These are phyloP conservation scores for Boletellus ananas DNA, from an alignment of 768 basidiomycete genomes.

Conservation along the genomic window DNA sequence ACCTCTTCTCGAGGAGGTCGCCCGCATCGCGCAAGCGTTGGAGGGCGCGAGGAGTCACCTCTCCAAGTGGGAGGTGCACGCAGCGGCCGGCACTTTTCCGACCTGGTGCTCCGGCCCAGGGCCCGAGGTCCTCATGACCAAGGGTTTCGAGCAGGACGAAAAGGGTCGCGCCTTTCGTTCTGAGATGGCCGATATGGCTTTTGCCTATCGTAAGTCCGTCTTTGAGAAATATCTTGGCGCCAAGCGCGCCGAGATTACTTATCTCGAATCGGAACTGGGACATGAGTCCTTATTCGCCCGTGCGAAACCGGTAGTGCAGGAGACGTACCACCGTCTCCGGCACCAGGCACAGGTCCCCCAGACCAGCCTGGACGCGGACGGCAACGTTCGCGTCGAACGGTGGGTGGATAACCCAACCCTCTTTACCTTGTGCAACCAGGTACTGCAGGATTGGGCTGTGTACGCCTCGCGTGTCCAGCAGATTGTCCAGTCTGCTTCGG, in stretches of 20 bases:
- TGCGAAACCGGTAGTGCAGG: neutral
- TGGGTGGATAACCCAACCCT: neutral
- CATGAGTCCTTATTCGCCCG: neutral
- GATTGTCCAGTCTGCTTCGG: neutral
- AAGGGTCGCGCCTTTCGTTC: neutral
- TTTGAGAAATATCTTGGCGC: neutral
- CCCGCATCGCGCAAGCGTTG: no score
- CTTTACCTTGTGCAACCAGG: neutral
- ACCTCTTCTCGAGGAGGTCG: neutral
- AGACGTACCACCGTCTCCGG: neutral
- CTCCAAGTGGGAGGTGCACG: neutral
- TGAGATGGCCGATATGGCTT: neutral
- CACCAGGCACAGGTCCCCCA: neutral
- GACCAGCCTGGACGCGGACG: neutral
- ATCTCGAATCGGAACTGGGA: neutral
- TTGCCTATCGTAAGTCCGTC: fast-evolving
- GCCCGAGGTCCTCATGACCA: neutral
- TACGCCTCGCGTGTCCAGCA: neutral
- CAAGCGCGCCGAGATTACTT: neutral
- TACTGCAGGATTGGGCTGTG: neutral
- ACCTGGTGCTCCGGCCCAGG: neutral
- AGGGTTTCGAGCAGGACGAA: neutral
- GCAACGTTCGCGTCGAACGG: neutral
- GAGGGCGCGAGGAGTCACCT: neutral
- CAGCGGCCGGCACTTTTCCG: neutral